These are phyloP conservation scores for Leptomonas pyrrhocoris DNA, from an alignment of 208 protist genomes.

Conservation along the genomic window DNA sequence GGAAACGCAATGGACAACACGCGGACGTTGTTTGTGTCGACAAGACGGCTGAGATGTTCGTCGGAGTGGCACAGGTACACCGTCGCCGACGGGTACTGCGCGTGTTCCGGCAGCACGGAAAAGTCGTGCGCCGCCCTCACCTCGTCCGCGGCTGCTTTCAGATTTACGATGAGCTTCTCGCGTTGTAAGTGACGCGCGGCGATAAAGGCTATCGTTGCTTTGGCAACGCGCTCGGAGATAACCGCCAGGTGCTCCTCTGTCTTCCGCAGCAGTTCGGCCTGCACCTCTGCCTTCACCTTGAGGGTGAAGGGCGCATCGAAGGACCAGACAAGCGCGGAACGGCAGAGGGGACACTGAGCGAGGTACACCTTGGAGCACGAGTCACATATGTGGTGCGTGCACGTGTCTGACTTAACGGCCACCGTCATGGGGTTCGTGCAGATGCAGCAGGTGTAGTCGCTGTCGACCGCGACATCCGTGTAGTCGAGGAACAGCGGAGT, in stretches of 20 bases:
- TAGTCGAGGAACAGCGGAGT: conserved; percentile 6
- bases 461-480: conserved; percentile 1
- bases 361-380: not conserved
- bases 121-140: conserved; percentile 6
- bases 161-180: conserved; percentile 1
- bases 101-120: not conserved
- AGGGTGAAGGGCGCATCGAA: not conserved
- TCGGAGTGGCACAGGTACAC: conserved; percentile 5
- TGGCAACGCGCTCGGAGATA: not conserved
- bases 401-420: conserved; percentile 5
- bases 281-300: conserved; percentile 5
- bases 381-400: conserved; percentile 11
- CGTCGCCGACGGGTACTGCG: not conserved
- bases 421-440: conserved; percentile 11
- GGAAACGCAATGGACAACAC: conserved; percentile 2
- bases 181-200: not conserved
- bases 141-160: conserved; percentile 2
- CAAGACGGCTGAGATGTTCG: not conserved
- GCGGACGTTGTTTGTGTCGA: not conserved
- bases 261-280: not conserved
- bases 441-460: conserved; percentile 21
- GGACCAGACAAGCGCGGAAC: conserved; percentile 1
- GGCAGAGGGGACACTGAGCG: conserved; percentile 13
- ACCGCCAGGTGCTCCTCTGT: not conserved
- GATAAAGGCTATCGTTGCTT: not conserved